Evolutionary conservation across 1,284 basidiomycete species (phyloP).

Genomic region (Dichomitus squalens): DNA sequence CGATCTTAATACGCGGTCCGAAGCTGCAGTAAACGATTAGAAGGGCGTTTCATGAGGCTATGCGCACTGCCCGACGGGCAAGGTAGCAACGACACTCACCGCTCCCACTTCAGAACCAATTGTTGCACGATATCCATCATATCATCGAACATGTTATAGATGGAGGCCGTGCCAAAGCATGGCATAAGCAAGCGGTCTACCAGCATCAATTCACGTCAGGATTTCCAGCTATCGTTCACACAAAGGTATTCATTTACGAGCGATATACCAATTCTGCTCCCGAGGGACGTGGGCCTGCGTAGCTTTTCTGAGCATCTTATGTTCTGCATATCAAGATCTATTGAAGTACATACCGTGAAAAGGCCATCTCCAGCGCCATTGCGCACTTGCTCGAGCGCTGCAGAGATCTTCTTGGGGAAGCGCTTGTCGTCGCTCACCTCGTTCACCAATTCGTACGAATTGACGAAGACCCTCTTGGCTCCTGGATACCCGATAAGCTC

Average conservation of each 20-base stretch:
- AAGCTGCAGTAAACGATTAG: constrained; percentile 33
- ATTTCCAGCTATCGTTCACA: not conserved
- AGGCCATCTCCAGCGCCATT: constrained; percentile 46
- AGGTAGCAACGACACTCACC: constrained; percentile 29
- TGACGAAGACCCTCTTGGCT: constrained; percentile 34
- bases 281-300: constrained; percentile 34
- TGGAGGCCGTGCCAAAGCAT: constrained; percentile 48
- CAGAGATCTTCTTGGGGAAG: constrained; percentile 43
- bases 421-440: constrained; percentile 48
- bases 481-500: not conserved
- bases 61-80: no score
- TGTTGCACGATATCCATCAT: constrained; percentile 53
- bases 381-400: constrained; percentile 41
- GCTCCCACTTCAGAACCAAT: constrained; percentile 48
- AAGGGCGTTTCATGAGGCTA: not conserved
- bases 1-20: constrained; percentile 44
- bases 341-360: constrained; percentile 41
- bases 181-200: constrained; percentile 55
- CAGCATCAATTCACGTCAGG: not conserved
- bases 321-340: no score
- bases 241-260: constrained; percentile 36
- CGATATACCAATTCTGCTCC: constrained; percentile 52
- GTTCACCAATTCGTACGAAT: constrained; percentile 40
- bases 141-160: constrained; percentile 49
- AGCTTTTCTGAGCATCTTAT: not conserved